Conservation (phyloP, 495 filamentous ascomycete genomes). For the Xylaria venustula region DNA sequence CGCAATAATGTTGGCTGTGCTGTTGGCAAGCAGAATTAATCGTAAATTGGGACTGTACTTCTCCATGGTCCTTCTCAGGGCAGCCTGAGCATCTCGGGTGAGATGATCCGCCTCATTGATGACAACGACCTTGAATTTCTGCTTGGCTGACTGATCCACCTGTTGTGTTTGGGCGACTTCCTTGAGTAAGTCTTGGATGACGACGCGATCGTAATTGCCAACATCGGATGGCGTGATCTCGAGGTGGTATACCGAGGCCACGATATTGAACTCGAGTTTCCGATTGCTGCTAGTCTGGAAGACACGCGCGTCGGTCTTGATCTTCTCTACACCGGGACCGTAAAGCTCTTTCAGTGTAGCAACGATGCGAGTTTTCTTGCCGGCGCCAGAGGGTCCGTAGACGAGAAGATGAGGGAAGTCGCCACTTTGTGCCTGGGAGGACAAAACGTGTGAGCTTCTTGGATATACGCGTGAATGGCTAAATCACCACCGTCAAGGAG, state of each 20-base stretch:
- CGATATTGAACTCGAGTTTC: constrained; percentile 98
- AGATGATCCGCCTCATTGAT: constrained; percentile 99
- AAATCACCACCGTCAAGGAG: background rate
- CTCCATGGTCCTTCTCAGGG: constrained; percentile 94
- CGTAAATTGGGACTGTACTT: constrained; percentile 96
- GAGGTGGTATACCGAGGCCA: constrained; percentile 91
- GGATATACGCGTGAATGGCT: background rate
- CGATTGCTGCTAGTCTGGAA: constrained; percentile 95
- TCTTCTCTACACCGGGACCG: constrained; percentile 90
- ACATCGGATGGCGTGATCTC: constrained; percentile 98
- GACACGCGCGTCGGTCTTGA: constrained; percentile 92
- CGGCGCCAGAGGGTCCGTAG: constrained; percentile 93
- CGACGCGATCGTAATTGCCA: constrained; percentile 93
- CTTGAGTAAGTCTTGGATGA: constrained; percentile 92
- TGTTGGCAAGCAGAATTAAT: constrained; percentile 88
- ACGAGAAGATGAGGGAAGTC: constrained; percentile 97
- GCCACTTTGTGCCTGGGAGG: constrained; percentile 78
- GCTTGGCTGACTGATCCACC: constrained; percentile 83
- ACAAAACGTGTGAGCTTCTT: constrained; percentile 16
- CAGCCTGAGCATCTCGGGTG: constrained; percentile 91
- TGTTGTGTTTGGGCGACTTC: constrained; percentile 98
- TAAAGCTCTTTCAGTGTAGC: constrained; percentile 90
- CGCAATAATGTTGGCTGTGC: constrained; percentile 95
- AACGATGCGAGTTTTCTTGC: constrained; percentile 96
- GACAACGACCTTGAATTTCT: constrained; percentile 96